Conservation (phyloP, 1,284 basidiomycete species). For the Leccinum subrobustum region DNA sequence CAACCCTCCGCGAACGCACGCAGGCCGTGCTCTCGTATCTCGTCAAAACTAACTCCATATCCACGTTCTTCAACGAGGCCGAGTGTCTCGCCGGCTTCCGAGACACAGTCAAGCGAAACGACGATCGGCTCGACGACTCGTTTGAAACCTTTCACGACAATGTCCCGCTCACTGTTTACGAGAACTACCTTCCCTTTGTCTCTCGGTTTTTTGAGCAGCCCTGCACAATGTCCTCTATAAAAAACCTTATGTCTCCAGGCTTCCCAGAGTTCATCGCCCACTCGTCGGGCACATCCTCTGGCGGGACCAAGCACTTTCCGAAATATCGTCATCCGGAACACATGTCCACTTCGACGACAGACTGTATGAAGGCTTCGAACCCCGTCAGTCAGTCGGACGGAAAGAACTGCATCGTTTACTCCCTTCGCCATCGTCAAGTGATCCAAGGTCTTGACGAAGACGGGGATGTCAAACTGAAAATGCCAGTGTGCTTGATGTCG, state of each 20-base stretch:
- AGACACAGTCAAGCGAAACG: not conserved
- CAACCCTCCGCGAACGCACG: conserved; percentile 20
- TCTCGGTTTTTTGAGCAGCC: conserved; percentile 22
- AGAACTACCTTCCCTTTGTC: conserved; percentile 25
- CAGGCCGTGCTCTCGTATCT: conserved; percentile 22
- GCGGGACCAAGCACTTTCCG: conserved; percentile 21
- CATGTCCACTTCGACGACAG: conserved; percentile 19
- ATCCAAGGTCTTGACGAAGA: conserved; percentile 12
- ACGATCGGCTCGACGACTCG: not conserved
- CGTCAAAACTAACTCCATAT: conserved; percentile 18
- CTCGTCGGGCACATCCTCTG: conserved; percentile 24
- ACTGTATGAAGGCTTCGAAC: conserved; percentile 16
- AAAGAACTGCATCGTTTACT: conserved; percentile 24
- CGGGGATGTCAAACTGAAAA: conserved; percentile 9
- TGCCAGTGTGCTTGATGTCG: conserved; percentile 27
- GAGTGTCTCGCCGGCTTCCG: conserved; percentile 16
- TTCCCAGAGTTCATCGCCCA: conserved; percentile 25
- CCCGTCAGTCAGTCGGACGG: conserved; percentile 11
- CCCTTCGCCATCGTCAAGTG: conserved; percentile 18
- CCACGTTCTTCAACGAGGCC: conserved; percentile 21
- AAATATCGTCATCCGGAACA: conserved; percentile 25
- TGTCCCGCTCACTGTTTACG: conserved; percentile 21
- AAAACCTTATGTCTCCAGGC: conserved; percentile 26
- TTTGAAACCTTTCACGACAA: conserved; percentile 20
- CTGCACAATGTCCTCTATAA: conserved; percentile 18